Evolutionary conservation across 169 alveolate species (phyloP).

Genomic region (Miamiensis avidus): DNA sequence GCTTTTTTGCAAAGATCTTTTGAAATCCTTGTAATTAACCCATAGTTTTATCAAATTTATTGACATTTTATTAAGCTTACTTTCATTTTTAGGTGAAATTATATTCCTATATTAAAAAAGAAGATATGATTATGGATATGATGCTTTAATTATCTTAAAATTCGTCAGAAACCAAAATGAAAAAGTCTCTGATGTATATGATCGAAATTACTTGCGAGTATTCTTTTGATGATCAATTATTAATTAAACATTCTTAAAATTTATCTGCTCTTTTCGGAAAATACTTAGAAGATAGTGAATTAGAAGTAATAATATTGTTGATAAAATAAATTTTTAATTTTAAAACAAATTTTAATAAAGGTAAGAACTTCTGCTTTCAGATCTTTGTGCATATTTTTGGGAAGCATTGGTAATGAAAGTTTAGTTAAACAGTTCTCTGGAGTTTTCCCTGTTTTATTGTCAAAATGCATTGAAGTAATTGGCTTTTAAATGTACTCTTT

Average conservation of each 20-base stretch:
- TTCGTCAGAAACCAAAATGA: slow-evolving; percentile 1
- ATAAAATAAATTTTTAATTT: background rate
- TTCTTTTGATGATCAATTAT: slow-evolving; percentile 38
- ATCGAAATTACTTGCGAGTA: slow-evolving; percentile 46
- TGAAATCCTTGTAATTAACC: background rate
- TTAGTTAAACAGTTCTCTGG: slow-evolving; percentile 21
- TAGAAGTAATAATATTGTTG: background rate
- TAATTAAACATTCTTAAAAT: slow-evolving; percentile 26
- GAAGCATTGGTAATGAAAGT: slow-evolving; percentile 38
- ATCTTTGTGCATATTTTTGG: slow-evolving; percentile 26
- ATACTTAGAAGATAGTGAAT: slow-evolving; percentile 24
- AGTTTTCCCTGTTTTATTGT: slow-evolving; percentile 29
- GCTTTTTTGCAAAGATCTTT: background rate
- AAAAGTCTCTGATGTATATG: slow-evolving; percentile 30
- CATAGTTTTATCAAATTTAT: background rate
- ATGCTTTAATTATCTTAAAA: background rate
- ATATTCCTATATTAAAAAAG: background rate
- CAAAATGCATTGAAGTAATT: slow-evolving; percentile 20
- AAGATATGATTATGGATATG: background rate
- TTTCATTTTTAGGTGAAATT: slow-evolving; percentile 8
- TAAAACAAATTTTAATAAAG: background rate
- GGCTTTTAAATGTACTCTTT: background rate
- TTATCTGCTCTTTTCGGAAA: slow-evolving; percentile 28
- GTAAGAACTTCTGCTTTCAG: slow-evolving; percentile 43
- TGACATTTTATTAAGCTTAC: slow-evolving; percentile 3